Percentiles rank a stretch among this genome's conserved stretches.
Conservation (phyloP, 257 asterid species). For the Penstemon newberryi region DNA sequence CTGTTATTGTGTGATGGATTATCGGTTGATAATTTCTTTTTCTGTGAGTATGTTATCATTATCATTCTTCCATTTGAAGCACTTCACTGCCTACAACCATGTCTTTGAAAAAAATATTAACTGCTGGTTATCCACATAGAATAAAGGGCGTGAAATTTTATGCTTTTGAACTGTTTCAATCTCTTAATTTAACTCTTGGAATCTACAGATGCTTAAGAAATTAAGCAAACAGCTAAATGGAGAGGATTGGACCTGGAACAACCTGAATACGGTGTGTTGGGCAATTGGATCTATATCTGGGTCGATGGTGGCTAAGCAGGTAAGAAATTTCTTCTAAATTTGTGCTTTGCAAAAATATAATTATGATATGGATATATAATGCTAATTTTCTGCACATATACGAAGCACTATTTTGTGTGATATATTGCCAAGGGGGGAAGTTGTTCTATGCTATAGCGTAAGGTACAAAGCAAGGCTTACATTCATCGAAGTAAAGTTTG, state of each 20-base stretch:
- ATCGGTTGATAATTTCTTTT: not conserved
- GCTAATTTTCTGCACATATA: not conserved
- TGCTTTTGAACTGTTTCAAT: constrained; percentile 2
- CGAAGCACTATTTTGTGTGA: not conserved
- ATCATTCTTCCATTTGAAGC: not conserved
- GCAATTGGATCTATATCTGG: constrained; percentile 99
- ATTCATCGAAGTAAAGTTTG: no score
- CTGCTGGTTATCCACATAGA: constrained; percentile 21
- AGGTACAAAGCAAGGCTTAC: no score
- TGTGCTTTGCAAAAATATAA: not conserved
- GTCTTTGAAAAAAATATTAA: not conserved
- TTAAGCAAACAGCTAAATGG: constrained; percentile 81
- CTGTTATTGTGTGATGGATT: not conserved
- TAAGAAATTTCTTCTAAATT: constrained; percentile 9
- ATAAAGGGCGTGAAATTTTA: not conserved
- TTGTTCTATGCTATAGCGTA: no score
- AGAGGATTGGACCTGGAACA: constrained; percentile 99
- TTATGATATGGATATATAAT: not conserved
- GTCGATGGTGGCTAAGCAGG: constrained; percentile 99
- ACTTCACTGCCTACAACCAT: constrained; percentile 20
- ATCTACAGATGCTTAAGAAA: constrained; percentile 78
- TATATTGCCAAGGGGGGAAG: no score
- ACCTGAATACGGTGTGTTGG: constrained; percentile 97
- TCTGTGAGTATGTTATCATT: not conserved
- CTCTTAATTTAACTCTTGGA: constrained; percentile 4